phyloP scores from a whole-genome alignment of 768 basidiomycete species.

The Phlebiopsis gigantea region DNA sequence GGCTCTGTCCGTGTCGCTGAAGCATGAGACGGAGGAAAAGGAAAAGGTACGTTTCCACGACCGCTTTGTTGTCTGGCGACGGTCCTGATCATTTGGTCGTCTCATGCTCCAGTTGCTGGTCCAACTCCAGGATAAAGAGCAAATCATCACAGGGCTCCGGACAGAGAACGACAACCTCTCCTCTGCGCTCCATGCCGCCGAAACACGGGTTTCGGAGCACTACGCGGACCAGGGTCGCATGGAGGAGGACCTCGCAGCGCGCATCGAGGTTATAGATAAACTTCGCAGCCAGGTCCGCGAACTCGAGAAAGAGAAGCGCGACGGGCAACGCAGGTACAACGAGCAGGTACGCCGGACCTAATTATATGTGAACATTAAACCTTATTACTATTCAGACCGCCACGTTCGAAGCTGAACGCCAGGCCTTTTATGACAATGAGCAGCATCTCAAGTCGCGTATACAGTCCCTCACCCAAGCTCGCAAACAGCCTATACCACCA shows the following conservation, averaged over 20 bases:
- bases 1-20: conserved; percentile 54
- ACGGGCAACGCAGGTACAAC: conserved; percentile 75
- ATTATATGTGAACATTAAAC: conserved; percentile 7
- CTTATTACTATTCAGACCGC: conserved; percentile 47
- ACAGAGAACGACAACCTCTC: conserved; percentile 61
- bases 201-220: conserved; percentile 70
- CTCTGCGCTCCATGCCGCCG: conserved; percentile 62
- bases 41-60: conserved; percentile 52
- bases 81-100: conserved; percentile 10
- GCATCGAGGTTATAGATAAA: conserved; percentile 81
- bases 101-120: conserved; percentile 57
- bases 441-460: conserved; percentile 91
- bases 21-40: conserved; percentile 75
- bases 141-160: conserved; percentile 53
- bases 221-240: conserved; percentile 78
- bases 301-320: conserved; percentile 85
- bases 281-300: conserved; percentile 76
- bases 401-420: conserved; percentile 88
- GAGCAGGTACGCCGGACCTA: conserved; percentile 59
- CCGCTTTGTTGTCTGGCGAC: background rate
- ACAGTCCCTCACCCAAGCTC: conserved; percentile 66
- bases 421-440: conserved; percentile 90
- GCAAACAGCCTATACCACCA: conserved; percentile 42
- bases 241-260: conserved; percentile 77
- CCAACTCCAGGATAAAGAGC: conserved; percentile 75